Evolutionary conservation across 2,329 filamentous ascomycete genomes (phyloP), one percentile per base, ranked within the genome.

Genomic region (Aspergillus proliferans): DNA sequence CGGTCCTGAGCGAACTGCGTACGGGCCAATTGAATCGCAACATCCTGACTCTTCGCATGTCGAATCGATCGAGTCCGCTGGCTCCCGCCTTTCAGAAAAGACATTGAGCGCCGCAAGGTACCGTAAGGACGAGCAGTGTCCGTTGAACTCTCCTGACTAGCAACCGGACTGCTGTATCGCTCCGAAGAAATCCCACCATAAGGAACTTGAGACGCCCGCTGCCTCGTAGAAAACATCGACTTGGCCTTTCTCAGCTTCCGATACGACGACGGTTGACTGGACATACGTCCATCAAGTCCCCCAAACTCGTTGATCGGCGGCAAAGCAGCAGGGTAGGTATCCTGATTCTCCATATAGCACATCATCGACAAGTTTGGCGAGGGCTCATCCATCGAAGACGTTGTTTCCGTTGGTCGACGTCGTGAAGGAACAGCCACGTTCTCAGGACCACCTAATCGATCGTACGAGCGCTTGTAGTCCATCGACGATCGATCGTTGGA

Each of bases 151-250:
- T 42, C 43, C n/a, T 43, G 38, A n/a, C 41, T 33, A 46, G 36
- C 8, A n/a, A 47, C 34, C 28, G 24, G 47, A 47, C 49, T 48
- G 39, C 48, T 42, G 46, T 50, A 49, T 9, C 34, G 44, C 2
- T 52, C 48, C n/a, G 52, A 44, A 18, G 54, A 45, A 6, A 55
- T 46, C 28, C 51, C 36, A 12, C 26, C 57, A 44, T 60, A 52
- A 21, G 52, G 14, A 4, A 51, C 45, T 19, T 57, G 59, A 4
- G 63, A 59, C 14, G 63, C 52, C 28, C 65, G 61, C 30, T 64
- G 66, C 45, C 67, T 62, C 2, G 72, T 67, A 6, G 67, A 67
- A 47, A 75, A 73, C 71, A 76, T 72, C n/a, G 74, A 77, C 50
- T 68, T 72, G 6, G 74, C 65, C 53, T 72, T 76, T 28, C 71